A percentile compares a stretch with the other conserved stretches of the same genome.
phyloP scores from a whole-genome alignment of 2,329 filamentous ascomycete genomes.

The Thelonectria blattea region DNA sequence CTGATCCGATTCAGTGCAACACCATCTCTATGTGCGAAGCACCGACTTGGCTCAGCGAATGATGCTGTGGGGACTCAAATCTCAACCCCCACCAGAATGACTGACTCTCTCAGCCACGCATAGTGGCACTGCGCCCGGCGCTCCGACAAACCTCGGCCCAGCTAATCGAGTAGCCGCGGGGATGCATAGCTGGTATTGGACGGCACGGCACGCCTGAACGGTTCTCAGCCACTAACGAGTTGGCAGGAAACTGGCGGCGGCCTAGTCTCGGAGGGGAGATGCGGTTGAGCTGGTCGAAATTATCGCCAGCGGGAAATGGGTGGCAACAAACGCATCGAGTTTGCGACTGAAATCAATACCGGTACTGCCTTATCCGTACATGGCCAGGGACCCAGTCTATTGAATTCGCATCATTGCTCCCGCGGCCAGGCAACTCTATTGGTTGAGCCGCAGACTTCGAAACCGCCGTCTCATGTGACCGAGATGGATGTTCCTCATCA shows the following conservation, averaged over 20 bases:
- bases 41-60: background rate
- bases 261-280: background rate
- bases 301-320: background rate
- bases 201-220: conserved; percentile 9
- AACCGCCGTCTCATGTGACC: conserved; percentile 5
- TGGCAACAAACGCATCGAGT: background rate
- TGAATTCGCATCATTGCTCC: background rate
- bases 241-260: background rate
- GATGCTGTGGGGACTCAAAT: background rate
- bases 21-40: background rate
- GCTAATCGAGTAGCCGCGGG: conserved; percentile 4
- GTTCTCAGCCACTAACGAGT: conserved; percentile 2
- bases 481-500: conserved; percentile 14
- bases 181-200: conserved; percentile 1
- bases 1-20: conserved; percentile 9
- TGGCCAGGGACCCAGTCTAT: background rate
- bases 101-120: background rate
- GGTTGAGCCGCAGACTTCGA: conserved; percentile 2
- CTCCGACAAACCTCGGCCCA: background rate
- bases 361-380: background rate
- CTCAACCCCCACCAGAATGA: background rate
- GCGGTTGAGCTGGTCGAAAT: background rate
- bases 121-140: background rate
- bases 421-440: conserved; percentile 7
- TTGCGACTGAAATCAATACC: conserved; percentile 1